Base-by-base conservation (phyloP, 2,329 filamentous ascomycete genomes). In the Fusarium duplospermum region DNA sequence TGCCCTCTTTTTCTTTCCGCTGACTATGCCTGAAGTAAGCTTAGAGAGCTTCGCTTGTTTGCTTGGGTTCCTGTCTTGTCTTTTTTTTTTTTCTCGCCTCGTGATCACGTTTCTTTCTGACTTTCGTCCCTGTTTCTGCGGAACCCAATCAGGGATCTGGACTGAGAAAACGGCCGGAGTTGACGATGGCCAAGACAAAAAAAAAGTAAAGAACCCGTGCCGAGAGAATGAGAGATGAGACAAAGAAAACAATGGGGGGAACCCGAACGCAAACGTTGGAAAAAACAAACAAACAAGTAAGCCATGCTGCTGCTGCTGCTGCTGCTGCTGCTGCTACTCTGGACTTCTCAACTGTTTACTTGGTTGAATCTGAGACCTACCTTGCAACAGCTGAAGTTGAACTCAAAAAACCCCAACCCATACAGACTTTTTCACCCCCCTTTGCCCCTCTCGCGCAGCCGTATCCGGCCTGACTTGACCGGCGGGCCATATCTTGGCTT, bases 381-480 rank as follows among this genome's bases (percentile, higher is more conserved):
- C 56, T 47, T 47, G 42, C 42, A 71, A 71, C 66, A 60, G n/a
- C 38, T 59, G 66, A 63, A 72, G 64, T 33, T 62, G 71, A 74
- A 69, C 64, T 59, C 52, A 50, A 62, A 60, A 66, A 52, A 73
- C 60, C 67, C 63, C 57, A 71, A 67, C 70, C 67, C 61, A 74
- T 66, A 72, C 57, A 69, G 47, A 63, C 71, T 69, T 74, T 73
- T 74, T 66, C 31, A 74, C 52, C 35, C 71, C 71, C 58, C 50
- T 63, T 66, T 35, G 45, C 59, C 64, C 71, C 71, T 60, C 67
- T 65, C 29, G 16, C 11, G 38, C 42, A 69, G 68, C 71, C 52
- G 57, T 71, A 69, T 74, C 62, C 54, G 47, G 71, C 60, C 27
- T 62, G 45, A 52, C 33, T 57, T 62, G 69, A 40, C 29, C 31